Base-by-base conservation (phyloP, 306 rosid genomes). In the Malus orientalis region DNA sequence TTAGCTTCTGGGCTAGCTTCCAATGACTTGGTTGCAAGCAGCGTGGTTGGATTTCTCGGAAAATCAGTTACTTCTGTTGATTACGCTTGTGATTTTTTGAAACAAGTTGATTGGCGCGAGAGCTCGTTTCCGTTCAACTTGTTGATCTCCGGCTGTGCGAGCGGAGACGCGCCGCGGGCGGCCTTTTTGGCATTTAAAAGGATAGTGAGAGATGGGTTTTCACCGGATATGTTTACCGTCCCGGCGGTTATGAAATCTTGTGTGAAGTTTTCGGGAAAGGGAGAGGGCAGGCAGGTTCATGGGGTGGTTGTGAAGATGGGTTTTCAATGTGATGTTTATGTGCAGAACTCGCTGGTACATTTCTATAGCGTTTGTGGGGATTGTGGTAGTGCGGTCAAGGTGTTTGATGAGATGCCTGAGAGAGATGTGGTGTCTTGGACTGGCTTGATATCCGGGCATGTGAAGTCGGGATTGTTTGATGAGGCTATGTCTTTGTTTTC, bases 351-450 rank as follows among this genome's bases (percentile, higher is more conserved):
- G 59, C 85, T 91, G 29, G 80, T 90, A 11, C 83, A 88, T 84
- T 88, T 84, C 62, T 88, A 82, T 58, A 58, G 87, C 59, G 80
- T 83, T 73, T 91, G 91, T 74, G 93, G 90, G 22, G 90, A 85
- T 63, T 84, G 69, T 30, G 32, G 53, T 32, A n/a, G 40, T 79
- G 97, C 95, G 19, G 30, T 66, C 29, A 83, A 59, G 79, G 88
- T 81, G 93, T 91, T 94, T 30, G 97, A 91, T 75, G 91, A 83
- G 12, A 90, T 94, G 95, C 85, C 65, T 81, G 89, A 76, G 33
- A 87, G 93, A 85, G 96, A 94, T 79, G 96, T 84, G 70, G 95
- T 91, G 72, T 84, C 95, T 74, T 91, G 96, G 98, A 88, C 91
- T 57, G 90, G 95, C 71, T 74, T 90, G 87, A 79, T 91, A 74